Percentiles rank a stretch among this genome's conserved stretches.
Conservation (phyloP, 371 early-diverging fungal genomes). For the Mucor velutinosus region DNA sequence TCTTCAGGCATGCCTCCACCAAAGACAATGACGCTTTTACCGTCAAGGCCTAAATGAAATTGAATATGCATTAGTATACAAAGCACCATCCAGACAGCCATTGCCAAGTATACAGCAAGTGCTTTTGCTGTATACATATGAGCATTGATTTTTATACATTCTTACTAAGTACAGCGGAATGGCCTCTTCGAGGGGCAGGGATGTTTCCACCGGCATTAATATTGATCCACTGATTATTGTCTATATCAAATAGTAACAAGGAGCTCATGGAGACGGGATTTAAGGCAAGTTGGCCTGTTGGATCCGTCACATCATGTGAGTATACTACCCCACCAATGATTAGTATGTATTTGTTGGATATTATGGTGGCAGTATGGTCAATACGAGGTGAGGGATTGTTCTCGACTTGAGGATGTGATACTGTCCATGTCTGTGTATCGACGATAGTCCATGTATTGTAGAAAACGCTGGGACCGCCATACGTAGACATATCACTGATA, state of each 20-base stretch:
- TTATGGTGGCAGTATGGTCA: slow-evolving; percentile 35
- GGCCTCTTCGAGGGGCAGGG: slow-evolving; percentile 47
- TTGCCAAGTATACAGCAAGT: neutral
- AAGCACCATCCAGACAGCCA: neutral
- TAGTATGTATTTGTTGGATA: slow-evolving; percentile 22
- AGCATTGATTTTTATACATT: neutral
- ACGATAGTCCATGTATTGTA: slow-evolving; percentile 37
- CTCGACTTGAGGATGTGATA: slow-evolving; percentile 8
- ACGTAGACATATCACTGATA: slow-evolving; percentile 16
- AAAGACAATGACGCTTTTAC: slow-evolving; percentile 37
- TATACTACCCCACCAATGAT: slow-evolving; percentile 23
- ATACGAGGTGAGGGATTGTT: slow-evolving; percentile 25
- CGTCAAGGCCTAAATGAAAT: slow-evolving; percentile 19
- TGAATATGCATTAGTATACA: neutral
- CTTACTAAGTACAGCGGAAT: slow-evolving; percentile 46
- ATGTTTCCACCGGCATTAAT: slow-evolving; percentile 48
- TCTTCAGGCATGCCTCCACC: slow-evolving; percentile 38
- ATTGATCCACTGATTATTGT: slow-evolving; percentile 31
- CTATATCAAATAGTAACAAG: slow-evolving; percentile 33
- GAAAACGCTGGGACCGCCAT: slow-evolving; percentile 14
- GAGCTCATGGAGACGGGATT: slow-evolving; percentile 47
- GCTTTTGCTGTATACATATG: neutral
- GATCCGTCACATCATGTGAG: slow-evolving; percentile 31
- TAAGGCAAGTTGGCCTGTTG: slow-evolving; percentile 26
- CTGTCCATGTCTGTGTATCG: slow-evolving; percentile 33